Base-by-base conservation (phyloP, 345 rosid genomes). In the Pugionium dolabratum region DNA sequence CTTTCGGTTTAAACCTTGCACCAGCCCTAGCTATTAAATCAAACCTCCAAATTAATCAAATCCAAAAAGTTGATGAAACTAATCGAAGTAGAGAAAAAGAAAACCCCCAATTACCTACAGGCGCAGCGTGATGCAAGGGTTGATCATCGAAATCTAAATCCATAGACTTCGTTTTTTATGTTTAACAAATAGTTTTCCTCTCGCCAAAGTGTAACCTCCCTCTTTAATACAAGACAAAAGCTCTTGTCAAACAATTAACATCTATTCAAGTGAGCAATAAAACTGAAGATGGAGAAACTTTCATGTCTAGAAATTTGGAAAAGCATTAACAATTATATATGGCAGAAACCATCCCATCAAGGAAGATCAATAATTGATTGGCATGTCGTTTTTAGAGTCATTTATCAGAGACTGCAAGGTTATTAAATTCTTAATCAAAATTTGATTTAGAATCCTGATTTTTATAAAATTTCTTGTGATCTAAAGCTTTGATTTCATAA, bases 1-100 rank as follows among this genome's bases (percentile, higher is more conserved):
- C 79, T 60, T 48, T 75, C 3, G 79, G 79, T 47, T 64, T 70
- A 59, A 70, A 75, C 71, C 54, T 75, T 25, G 72, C 72, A 65
- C 75, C 75, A 64, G 71, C 72, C 6, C 62, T 69, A 31, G 65
- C 79, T 75, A 54, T 45, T 45, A 27, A 30, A 29, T 7, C 37
- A 50, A 53, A 60, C 1, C 7, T 11, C 18, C 60, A 41, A 45
- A 62, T 34, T 5, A 71, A 4, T 9, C 55, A 50, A 50, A 41
- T 30, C 35, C 31, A 44, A 33, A 59, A 25, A 5, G 43, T 5
- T 29, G 26, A 62, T 6, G 25, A 55, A 71, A 54, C 25, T 11
- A 62, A 61, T 29, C 34, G 52, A 51, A 36, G 36, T 43, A 9
- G 36, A 29, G 10, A n/a, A 42, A 42, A n/a, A 47, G 6, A 26